Base-by-base conservation (phyloP, 1,284 basidiomycete genomes). In the Sanguinoderma infundibulare region DNA sequence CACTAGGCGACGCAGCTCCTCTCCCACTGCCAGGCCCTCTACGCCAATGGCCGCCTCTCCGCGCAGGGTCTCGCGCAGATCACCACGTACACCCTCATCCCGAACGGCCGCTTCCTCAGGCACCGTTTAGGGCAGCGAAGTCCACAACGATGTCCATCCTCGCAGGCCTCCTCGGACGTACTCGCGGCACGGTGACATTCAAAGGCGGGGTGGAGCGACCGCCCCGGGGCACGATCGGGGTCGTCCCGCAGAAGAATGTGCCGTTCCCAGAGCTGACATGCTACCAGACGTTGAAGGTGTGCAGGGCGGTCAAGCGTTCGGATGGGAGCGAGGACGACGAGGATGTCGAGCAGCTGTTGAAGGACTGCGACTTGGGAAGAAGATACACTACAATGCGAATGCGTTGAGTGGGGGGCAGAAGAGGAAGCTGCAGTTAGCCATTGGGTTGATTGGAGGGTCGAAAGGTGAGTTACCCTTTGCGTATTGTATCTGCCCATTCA, bases 191-290 rank as follows among this genome's bases (percentile, higher is more conserved):
- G 3, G 80, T 93, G n/a, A 77, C 79, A 0, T 94, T 92, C 68
- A 86, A 85, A 64, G 87, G 85, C 36, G 83, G 83, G 0, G 69
- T 73, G 22, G 69, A 78, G 22, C 78, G 73, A 5, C 87, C 87
- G 1, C 79, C 85, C 1, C 83, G 83, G 0, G 89, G 90, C 3
- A 83, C 81, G 0, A 74, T 94, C 17, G 91, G 92, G 7, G 86
- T 94, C 58, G 91, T 93, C 0, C 90, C 90, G 0, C 92, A 94
- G 75, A 91, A 91, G 76, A 92, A 94, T 66, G 91, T 94, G 2
- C 79, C 94, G 1, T 92, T 92, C 74, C 85, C 90, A 1, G 90
- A 94, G 62, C 78, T 94, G 26, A 84, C 87, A 1, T 92, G 90
- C 70, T 78, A 85, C 57, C 87, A 94, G 73, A 93, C 90, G 2